Conservation (phyloP, 768 basidiomycete species). For the Hygrocybe punicea region DNA sequence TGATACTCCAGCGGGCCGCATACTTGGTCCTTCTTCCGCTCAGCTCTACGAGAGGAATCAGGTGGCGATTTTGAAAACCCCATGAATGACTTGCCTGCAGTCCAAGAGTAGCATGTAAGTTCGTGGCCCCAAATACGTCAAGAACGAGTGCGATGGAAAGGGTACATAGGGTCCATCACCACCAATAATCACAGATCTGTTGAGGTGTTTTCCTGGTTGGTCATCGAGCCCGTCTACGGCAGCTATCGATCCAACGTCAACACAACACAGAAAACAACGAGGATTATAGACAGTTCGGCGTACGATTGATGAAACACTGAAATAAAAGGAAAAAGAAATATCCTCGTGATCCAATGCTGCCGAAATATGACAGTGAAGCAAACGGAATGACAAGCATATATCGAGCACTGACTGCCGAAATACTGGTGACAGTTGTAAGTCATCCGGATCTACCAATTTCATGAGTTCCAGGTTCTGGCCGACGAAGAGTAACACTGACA, state of each 20-base stretch:
- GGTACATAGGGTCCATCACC: conserved; percentile 72
- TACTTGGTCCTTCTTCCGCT: conserved; percentile 77
- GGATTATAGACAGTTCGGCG: conserved; percentile 15
- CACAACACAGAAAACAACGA: conserved; percentile 2
- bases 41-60: conserved; percentile 53
- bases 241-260: conserved; percentile 36
- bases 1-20: conserved; percentile 73
- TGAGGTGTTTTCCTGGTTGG: conserved; percentile 55
- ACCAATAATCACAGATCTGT: conserved; percentile 73
- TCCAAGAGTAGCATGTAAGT: conserved; percentile 73
- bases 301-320: conserved; percentile 86
- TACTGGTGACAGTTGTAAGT: conserved; percentile 67
- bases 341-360: conserved; percentile 74
- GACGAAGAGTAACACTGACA: conserved; percentile 44
- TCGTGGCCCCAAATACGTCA: conserved; percentile 77
- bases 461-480: conserved; percentile 3
- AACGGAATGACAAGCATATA: background rate
- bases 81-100: conserved; percentile 57
- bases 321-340: conserved; percentile 95
- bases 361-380: conserved; percentile 4
- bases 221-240: conserved; percentile 73
- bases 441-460: conserved; percentile 65
- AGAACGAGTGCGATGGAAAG: conserved; percentile 76
- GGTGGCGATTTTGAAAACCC: conserved; percentile 7
- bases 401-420: conserved; percentile 55